A percentile compares a stretch with the other conserved stretches of the same genome.
Evolutionary conservation across 306 rosid genomes (phyloP).

Genomic region (Sicyos edulis): DNA sequence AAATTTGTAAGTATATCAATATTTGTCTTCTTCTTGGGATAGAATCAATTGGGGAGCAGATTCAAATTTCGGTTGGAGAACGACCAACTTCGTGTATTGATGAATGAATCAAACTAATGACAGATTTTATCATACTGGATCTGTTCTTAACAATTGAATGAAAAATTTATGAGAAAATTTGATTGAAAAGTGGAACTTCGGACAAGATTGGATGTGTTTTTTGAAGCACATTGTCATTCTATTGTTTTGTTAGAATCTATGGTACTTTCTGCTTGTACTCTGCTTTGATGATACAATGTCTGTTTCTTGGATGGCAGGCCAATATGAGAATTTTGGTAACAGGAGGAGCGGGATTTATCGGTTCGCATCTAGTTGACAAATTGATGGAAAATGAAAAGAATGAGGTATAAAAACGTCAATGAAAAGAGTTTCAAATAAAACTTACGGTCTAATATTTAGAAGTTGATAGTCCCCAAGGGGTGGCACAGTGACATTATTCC

Average conservation of each 20-base stretch:
- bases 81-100: background rate
- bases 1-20: background rate
- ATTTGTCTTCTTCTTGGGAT: background rate
- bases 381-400: conserved; percentile 96
- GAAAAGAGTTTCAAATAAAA: background rate
- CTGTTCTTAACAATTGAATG: background rate
- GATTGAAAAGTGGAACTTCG: background rate
- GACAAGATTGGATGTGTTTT: background rate
- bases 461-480: too few relatives aligned
- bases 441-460: background rate
- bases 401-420: conserved; percentile 40
- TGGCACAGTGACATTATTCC: too few relatives aligned
- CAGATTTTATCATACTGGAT: background rate
- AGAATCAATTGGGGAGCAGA: background rate
- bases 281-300: background rate
- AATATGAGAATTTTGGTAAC: conserved; percentile 92
- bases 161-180: background rate
- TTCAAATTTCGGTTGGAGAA: background rate
- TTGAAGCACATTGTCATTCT: background rate
- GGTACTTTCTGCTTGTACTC: background rate
- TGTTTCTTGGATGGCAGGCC: conserved; percentile 41
- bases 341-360: conserved; percentile 99
- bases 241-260: background rate
- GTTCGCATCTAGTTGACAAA: conserved; percentile 92
- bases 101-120: background rate